Evolutionary conservation across 2,329 filamentous ascomycete species (phyloP).

Genomic region (Didymosphaeria variabile): DNA sequence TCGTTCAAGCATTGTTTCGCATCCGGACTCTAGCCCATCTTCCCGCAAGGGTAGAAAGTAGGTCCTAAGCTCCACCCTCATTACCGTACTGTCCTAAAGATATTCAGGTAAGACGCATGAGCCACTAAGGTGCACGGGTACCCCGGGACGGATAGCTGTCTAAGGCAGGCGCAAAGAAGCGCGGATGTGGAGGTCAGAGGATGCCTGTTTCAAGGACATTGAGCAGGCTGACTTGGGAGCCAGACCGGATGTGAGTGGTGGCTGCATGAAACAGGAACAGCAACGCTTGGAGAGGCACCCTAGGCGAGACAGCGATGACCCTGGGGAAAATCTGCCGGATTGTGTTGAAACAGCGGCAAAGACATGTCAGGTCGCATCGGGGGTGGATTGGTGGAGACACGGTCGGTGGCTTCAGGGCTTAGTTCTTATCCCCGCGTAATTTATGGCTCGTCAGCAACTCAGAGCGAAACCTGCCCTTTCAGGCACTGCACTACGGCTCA

Average conservation of each 20-base stretch:
- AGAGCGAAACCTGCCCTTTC: background rate
- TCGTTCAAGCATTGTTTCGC: constrained; percentile 9
- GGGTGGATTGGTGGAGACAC: background rate
- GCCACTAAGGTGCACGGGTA: constrained; percentile 22
- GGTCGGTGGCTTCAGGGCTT: background rate
- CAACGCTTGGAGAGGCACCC: constrained; percentile 22
- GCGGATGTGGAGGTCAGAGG: constrained; percentile 24
- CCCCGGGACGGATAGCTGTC: constrained; percentile 1
- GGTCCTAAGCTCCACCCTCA: constrained; percentile 21
- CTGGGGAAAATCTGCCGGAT: constrained; percentile 15
- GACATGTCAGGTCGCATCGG: constrained; percentile 3
- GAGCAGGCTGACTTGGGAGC: constrained; percentile 24
- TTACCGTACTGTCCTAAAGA: constrained; percentile 26
- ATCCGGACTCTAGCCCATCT: constrained; percentile 20
- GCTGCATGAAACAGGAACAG: constrained; percentile 37
- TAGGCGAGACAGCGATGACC: constrained; percentile 19
- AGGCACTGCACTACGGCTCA: background rate
- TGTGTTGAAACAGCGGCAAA: constrained; percentile 8
- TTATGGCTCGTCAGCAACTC: constrained; percentile 1
- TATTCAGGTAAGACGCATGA: constrained; percentile 17
- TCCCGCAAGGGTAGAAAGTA: constrained; percentile 25
- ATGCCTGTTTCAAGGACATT: constrained; percentile 44
- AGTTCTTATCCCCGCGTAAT: constrained; percentile 5
- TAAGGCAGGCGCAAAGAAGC: constrained; percentile 10
- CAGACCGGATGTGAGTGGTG: constrained; percentile 24